phyloP scores from a whole-genome alignment of 805 yeast genomes.

The Ogataea siamensis region DNA sequence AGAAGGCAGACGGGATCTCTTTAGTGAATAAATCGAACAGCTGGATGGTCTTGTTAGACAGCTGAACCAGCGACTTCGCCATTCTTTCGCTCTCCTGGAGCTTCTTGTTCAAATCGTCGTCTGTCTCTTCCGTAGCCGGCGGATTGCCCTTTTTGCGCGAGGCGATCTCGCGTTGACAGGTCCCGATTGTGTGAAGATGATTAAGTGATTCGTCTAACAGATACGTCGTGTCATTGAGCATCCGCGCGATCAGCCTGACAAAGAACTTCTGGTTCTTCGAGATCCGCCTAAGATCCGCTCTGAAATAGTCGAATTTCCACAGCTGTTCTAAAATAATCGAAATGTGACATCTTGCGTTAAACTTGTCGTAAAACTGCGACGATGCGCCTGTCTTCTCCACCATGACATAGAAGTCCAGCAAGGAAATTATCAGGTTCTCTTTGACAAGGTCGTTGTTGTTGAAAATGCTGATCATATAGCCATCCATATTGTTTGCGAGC shows the following conservation, averaged over 20 bases:
- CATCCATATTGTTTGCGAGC: conserved; percentile 55
- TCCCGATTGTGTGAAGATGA: conserved; percentile 74
- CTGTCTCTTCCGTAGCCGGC: conserved; percentile 46
- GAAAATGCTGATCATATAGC: conserved; percentile 68
- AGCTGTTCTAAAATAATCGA: conserved; percentile 78
- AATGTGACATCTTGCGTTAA: conserved; percentile 84
- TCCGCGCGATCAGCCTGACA: conserved; percentile 87
- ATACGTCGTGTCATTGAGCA: conserved; percentile 92
- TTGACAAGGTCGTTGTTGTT: conserved; percentile 60
- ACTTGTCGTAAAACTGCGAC: conserved; percentile 93
- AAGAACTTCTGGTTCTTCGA: conserved; percentile 75
- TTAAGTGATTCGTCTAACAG: conserved; percentile 86
- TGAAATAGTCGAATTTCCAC: conserved; percentile 73
- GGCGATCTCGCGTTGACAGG: conserved; percentile 62
- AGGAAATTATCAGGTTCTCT: conserved; percentile 71
- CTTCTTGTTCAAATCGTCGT: conserved; percentile 58
- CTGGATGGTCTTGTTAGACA: conserved; percentile 78
- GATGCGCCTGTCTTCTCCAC: conserved; percentile 96
- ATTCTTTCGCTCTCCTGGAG: conserved; percentile 65
- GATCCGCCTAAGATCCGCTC: conserved; percentile 64
- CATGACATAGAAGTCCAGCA: conserved; percentile 87
- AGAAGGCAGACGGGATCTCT: conserved; percentile 84
- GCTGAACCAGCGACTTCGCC: conserved; percentile 78
- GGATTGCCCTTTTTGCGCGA: conserved; percentile 40
- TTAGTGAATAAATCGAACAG: conserved; percentile 78